Conservation (phyloP, 352 stramenopile species). For the Phytophthora hybrid region DNA sequence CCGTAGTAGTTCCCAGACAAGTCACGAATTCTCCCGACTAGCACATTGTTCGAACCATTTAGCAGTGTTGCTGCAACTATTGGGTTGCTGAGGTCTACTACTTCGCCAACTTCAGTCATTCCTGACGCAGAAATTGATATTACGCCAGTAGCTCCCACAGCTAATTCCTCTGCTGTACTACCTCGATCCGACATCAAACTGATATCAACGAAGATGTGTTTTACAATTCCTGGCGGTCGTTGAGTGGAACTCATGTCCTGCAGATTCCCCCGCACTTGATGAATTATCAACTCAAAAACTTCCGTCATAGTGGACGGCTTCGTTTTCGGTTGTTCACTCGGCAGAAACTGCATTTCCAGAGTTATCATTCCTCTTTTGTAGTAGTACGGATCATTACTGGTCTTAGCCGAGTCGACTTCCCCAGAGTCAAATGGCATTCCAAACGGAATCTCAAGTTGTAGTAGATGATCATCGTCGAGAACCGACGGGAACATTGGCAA, state of each 20-base stretch:
- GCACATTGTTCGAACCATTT: conserved; percentile 14
- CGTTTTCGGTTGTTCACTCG: conserved; percentile 2
- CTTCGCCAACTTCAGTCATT: conserved; percentile 25
- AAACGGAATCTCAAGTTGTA: conserved; percentile 44
- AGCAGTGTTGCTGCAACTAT: conserved; percentile 16
- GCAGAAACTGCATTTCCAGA: conserved; percentile 50
- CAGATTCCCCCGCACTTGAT: conserved; percentile 26
- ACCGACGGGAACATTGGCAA: conserved; percentile 42
- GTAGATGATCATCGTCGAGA: conserved; percentile 36
- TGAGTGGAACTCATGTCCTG: neutral
- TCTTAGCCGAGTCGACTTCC: neutral
- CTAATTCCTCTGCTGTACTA: conserved; percentile 11
- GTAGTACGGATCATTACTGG: conserved; percentile 14
- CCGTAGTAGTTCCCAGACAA: conserved; percentile 28
- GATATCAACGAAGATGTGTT: conserved; percentile 32
- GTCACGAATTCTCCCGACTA: conserved; percentile 38
- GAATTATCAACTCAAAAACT: conserved; percentile 34
- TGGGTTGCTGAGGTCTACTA: conserved; percentile 37
- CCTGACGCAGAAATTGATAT: conserved; percentile 21
- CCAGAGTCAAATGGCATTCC: neutral
- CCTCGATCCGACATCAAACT: conserved; percentile 20
- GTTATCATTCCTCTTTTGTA: conserved; percentile 39
- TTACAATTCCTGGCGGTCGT: neutral
- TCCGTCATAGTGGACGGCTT: neutral
- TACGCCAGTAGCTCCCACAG: conserved; percentile 16